These are phyloP conservation scores for Candida jianshihensis DNA, from an alignment of 805 yeast species.

Conservation along the genomic window DNA sequence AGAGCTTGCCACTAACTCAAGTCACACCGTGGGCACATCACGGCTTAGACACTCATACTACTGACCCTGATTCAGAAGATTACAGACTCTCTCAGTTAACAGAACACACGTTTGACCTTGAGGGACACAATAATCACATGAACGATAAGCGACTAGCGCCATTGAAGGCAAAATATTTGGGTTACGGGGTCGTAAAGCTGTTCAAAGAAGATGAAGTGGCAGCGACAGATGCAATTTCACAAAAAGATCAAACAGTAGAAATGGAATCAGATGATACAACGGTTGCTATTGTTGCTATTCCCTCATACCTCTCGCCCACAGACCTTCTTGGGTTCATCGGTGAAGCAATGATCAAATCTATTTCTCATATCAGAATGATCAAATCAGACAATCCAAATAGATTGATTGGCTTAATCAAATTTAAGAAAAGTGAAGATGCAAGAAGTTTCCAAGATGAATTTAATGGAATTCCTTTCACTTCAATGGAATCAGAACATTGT, in stretches of 20 bases:
- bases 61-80: neutral
- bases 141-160: conserved; percentile 3
- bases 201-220: conserved; percentile 48
- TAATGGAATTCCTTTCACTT: conserved; percentile 71
- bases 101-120: conserved; percentile 24
- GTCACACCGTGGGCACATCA: too few species aligned
- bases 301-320: conserved; percentile 79
- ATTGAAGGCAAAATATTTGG: conserved; percentile 49
- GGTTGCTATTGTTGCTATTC: conserved; percentile 78
- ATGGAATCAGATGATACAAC: conserved; percentile 53
- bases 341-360: conserved; percentile 41
- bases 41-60: too few species aligned
- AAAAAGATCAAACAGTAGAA: conserved; percentile 15
- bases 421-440: conserved; percentile 48
- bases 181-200: conserved; percentile 67
- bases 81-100: conserved; percentile 30
- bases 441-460: conserved; percentile 55
- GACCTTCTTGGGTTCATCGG: conserved; percentile 81
- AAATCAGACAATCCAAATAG: conserved; percentile 60
- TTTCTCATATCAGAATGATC: conserved; percentile 69
- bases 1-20: too few species aligned
- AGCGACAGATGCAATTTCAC: conserved; percentile 16
- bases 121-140: too few species aligned
- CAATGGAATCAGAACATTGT: conserved; percentile 86
- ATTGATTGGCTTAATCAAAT: conserved; percentile 74